A percentile compares a stretch with the other conserved stretches of the same genome.
Evolutionary conservation across 345 rosid species (phyloP).

Genomic region (Reutealis trisperma): DNA sequence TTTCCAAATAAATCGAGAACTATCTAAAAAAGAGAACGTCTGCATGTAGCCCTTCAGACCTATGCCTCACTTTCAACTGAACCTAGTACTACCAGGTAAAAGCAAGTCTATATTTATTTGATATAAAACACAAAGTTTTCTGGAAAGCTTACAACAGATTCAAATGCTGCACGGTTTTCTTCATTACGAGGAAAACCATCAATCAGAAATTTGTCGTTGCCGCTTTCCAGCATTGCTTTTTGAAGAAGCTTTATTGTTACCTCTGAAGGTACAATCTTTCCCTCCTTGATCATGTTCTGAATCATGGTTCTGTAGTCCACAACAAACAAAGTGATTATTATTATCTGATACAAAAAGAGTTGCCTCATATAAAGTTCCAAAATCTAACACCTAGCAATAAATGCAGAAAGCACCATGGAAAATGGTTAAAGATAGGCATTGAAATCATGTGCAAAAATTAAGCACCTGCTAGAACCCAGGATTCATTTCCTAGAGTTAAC

Average conservation of each 20-base stretch:
- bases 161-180: constrained; percentile 37
- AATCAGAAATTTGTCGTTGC: constrained; percentile 32
- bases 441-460: background rate
- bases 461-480: background rate
- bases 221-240: constrained; percentile 31
- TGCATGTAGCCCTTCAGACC: background rate
- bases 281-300: constrained; percentile 60
- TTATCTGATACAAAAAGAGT: background rate
- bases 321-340: background rate
- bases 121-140: background rate
- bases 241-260: constrained; percentile 37
- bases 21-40: background rate
- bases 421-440: background rate
- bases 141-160: constrained; percentile 29
- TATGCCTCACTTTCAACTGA: constrained; percentile 2
- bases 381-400: constrained; percentile 7
- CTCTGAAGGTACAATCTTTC: constrained; percentile 53
- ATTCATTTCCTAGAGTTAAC: background rate
- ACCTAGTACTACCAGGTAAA: background rate
- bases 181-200: constrained; percentile 39
- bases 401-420: background rate
- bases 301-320: constrained; percentile 49
- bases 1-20: background rate
- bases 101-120: background rate
- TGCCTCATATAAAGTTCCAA: background rate